Base-by-base conservation (phyloP, 2,329 filamentous ascomycete genomes). In the Aureobasidium lini region DNA sequence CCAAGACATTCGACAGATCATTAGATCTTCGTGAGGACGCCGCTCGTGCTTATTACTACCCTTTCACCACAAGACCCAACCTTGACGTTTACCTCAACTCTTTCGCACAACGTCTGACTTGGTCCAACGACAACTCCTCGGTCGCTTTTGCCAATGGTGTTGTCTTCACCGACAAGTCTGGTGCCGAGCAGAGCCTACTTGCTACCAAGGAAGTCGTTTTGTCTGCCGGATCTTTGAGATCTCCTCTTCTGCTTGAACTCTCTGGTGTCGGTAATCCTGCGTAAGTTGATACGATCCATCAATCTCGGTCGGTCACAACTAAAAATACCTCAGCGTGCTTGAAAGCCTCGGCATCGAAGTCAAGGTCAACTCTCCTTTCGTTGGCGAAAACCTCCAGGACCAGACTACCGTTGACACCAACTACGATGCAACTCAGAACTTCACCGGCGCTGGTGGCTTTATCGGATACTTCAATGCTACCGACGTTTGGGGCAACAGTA, bases 21-120 rank as follows among this genome's bases (percentile, higher is more conserved):
- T 65, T 67, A 16, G 68, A 73, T 62, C 66, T 75, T 9, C 72
- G 77, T 10, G 72, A 75, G 60, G 77, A 80, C 67, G 75, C 78
- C 37, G 77, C 76, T 3, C 68, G 76, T 15, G 75, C 76, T 4
- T 80, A 77, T 62, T 80, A 78, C 63, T 78, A 70, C 57, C 76
- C 77, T 1, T 65, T 75, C 59, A 67, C 66, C 50, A 60, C 67
- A 15, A 68, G 77, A 49, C 50, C 66, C 2, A 81, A 80, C 62
- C 66, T 80, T 1, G 64, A 76, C 3, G 65, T 79, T 1, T 71
- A 78, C 37, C 62, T 74, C n/a, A 76, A 77, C 60, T 75, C 76
- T 0, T 68, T 69, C 1, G 77, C 72, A 0, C 73, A 73, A 43
- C 69, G 68, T 31, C 68, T 80, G 15, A 60, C 75, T 6, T 79